Percentiles rank a stretch among this genome's conserved stretches.
phyloP scores from a whole-genome alignment of 1,139 yeast species.

The Oligophagozyma castellii region DNA sequence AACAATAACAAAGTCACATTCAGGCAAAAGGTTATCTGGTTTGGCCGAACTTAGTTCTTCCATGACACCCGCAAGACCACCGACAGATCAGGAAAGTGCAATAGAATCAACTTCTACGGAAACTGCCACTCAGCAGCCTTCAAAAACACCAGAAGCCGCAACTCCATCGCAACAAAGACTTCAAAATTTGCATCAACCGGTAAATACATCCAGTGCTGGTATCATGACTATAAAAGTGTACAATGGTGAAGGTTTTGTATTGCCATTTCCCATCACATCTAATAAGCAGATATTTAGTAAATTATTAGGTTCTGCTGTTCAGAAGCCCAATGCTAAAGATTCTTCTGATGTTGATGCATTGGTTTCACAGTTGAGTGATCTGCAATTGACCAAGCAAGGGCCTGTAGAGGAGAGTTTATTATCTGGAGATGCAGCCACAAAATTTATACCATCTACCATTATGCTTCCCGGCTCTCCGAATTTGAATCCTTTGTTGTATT shows the following conservation, averaged over 20 bases:
- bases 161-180: neutral
- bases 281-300: constrained; percentile 17
- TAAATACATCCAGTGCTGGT: constrained; percentile 11
- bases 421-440: constrained; percentile 22
- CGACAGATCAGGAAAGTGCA: neutral
- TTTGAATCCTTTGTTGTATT: constrained; percentile 45
- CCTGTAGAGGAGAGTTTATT: constrained; percentile 14
- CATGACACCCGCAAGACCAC: neutral
- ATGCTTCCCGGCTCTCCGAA: constrained; percentile 36
- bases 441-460: constrained; percentile 49
- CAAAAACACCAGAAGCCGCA: neutral
- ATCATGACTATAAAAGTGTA: constrained; percentile 22
- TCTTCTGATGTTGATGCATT: constrained; percentile 10
- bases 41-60: too few species aligned
- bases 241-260: constrained; percentile 19
- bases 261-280: constrained; percentile 22
- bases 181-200: neutral
- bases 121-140: neutral
- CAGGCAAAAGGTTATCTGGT: neutral
- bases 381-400: constrained; percentile 10
- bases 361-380: constrained; percentile 11
- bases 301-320: constrained; percentile 14
- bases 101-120: constrained; percentile 1
- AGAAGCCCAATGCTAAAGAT: constrained; percentile 3
- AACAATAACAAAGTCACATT: constrained; percentile 5